A percentile compares a stretch with the other conserved stretches of the same genome.
These are phyloP conservation scores for Cryptococcus hybrid DNA, from an alignment of 1,284 basidiomycete species.

Conservation along the genomic window DNA sequence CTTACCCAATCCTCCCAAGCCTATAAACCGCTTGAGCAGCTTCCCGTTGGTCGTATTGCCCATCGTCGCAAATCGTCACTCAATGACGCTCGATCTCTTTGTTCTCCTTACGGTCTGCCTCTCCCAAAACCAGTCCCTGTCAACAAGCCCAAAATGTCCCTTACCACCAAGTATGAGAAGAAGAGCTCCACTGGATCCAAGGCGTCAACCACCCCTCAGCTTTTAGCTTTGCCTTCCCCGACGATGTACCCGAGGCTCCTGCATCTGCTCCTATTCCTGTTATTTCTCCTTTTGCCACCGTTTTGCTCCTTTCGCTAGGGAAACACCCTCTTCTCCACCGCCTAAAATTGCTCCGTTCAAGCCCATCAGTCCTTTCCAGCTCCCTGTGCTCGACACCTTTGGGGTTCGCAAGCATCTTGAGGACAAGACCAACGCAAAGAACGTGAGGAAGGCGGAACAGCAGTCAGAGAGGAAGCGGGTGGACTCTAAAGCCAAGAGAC, in stretches of 20 bases:
- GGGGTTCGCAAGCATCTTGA: constrained; percentile 8
- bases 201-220: constrained; percentile 3
- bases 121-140: constrained; percentile 16
- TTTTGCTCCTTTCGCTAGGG: constrained; percentile 31
- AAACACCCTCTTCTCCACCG: constrained; percentile 12
- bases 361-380: constrained; percentile 8
- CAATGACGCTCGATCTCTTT: constrained; percentile 16
- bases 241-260: constrained; percentile 12
- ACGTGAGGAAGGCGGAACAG: background rate
- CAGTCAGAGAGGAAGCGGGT: constrained; percentile 21
- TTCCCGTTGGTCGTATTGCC: constrained; percentile 7
- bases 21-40: constrained; percentile 33
- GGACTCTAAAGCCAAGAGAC: constrained; percentile 24
- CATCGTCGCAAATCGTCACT: constrained; percentile 31
- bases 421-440: background rate
- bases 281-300: constrained; percentile 13
- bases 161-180: constrained; percentile 38
- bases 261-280: background rate
- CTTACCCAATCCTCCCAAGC: constrained; percentile 29
- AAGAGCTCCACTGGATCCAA: constrained; percentile 28
- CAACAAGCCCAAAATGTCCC: constrained; percentile 22
- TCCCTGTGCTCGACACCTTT: constrained; percentile 4
- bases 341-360: constrained; percentile 3
- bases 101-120: constrained; percentile 33
- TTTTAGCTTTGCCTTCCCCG: constrained; percentile 10